A percentile compares a stretch with the other conserved stretches of the same genome.
These are phyloP conservation scores for Hemisphaericaspora xylanilytica DNA, from an alignment of 1,139 yeast species.

Conservation along the genomic window DNA sequence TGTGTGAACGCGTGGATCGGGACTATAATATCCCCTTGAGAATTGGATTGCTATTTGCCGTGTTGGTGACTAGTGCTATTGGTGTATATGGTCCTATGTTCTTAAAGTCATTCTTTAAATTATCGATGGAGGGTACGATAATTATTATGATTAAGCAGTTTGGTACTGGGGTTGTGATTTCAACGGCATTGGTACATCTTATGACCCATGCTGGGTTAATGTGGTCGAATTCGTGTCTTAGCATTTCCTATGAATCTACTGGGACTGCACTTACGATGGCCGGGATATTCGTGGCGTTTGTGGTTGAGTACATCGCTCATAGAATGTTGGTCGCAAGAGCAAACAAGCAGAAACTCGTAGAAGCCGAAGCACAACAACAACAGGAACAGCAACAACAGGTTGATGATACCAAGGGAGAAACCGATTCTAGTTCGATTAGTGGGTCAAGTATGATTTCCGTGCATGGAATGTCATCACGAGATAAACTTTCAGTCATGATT, in stretches of 20 bases:
- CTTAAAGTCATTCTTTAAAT: constrained; percentile 20
- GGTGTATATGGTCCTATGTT: constrained; percentile 35
- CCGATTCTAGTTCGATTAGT: constrained; percentile 8
- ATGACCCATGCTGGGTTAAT: constrained; percentile 30
- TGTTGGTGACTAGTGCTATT: constrained; percentile 29
- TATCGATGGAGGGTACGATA: constrained; percentile 25
- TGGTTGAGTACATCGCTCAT: constrained; percentile 30
- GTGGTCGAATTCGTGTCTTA: constrained; percentile 27
- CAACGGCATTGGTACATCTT: constrained; percentile 36
- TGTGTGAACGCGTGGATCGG: constrained; percentile 20
- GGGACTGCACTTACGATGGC: constrained; percentile 34
- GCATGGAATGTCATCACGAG: constrained; percentile 11
- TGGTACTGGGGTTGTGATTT: constrained; percentile 37
- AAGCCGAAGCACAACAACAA: not conserved
- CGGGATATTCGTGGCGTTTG: constrained; percentile 32
- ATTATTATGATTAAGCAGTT: constrained; percentile 29
- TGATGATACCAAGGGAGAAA: constrained; percentile 5
- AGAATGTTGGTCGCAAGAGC: constrained; percentile 14
- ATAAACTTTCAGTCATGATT: constrained; percentile 21
- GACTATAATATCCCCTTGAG: constrained; percentile 27
- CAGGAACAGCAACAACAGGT: too few relatives aligned
- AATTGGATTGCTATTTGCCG: constrained; percentile 31
- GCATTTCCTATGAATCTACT: constrained; percentile 25
- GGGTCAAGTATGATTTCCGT: constrained; percentile 8
- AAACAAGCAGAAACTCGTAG: not conserved